Percentiles rank a stretch among this genome's conserved stretches.
Conservation (phyloP, 2,329 filamentous ascomycete species). For the Parastagonospora avenae region DNA sequence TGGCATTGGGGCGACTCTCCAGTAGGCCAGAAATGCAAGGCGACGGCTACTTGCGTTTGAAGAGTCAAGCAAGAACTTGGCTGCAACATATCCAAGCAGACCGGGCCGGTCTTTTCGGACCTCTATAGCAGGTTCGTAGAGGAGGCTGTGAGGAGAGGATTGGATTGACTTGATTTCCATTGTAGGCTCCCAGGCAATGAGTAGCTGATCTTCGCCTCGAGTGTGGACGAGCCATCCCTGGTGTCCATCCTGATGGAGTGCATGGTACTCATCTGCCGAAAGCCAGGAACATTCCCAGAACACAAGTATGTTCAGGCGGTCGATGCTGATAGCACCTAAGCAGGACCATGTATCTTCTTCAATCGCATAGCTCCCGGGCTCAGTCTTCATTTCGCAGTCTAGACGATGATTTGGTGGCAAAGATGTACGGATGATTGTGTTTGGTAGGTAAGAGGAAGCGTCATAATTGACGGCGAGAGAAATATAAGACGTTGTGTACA, state of each 20-base stretch:
- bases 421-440: slow-evolving; percentile 3
- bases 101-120: slow-evolving; percentile 4
- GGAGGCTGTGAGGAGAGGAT: not conserved
- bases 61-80: slow-evolving; percentile 3
- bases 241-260: not conserved
- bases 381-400: slow-evolving; percentile 4
- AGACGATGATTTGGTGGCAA: not conserved
- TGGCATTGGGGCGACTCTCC: slow-evolving; percentile 9
- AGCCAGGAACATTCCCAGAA: slow-evolving; percentile 7
- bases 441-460: not conserved
- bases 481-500: too few species aligned
- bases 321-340: slow-evolving; percentile 8
- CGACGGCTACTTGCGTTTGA: not conserved
- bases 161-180: slow-evolving; percentile 8
- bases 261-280: slow-evolving; percentile 3
- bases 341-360: slow-evolving; percentile 5
- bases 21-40: slow-evolving; percentile 16
- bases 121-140: slow-evolving; percentile 5
- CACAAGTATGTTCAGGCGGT: slow-evolving; percentile 1
- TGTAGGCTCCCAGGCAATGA: slow-evolving; percentile 13
- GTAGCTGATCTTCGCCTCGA: slow-evolving; percentile 8
- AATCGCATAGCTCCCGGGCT: not conserved
- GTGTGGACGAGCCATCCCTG: slow-evolving; percentile 8
- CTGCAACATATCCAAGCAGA: slow-evolving; percentile 11
- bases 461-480: not conserved